Evolutionary conservation across 495 filamentous ascomycete species (phyloP).

Genomic region (Talaromyces thailandensis): DNA sequence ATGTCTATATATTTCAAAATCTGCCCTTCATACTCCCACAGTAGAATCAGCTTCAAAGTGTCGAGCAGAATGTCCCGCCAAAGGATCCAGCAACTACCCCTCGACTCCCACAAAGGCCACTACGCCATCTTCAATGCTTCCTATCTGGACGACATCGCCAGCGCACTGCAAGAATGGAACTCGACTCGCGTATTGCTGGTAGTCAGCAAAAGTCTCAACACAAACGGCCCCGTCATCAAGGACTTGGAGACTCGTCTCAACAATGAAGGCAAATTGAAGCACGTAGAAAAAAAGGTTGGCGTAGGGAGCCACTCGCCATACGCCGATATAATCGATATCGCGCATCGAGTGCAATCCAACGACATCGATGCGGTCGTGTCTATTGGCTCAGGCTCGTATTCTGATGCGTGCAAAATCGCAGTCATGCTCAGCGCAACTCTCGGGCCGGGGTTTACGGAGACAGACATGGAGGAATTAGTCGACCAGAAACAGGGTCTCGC

Average conservation of each 20-base stretch:
- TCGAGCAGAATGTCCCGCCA: neutral
- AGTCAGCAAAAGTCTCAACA: neutral
- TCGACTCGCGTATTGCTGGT: neutral
- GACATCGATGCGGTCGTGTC: neutral
- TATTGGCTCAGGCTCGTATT: neutral
- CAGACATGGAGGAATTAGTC: neutral
- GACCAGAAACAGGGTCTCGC: neutral
- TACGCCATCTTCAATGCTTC: neutral
- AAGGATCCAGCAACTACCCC: neutral
- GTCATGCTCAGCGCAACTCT: constrained; percentile 1
- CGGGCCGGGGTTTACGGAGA: neutral
- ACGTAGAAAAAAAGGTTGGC: neutral
- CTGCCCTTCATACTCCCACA: neutral
- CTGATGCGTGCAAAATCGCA: neutral
- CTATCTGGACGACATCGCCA: neutral
- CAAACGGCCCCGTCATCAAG: neutral
- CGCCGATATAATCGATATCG: no score
- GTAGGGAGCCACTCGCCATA: neutral
- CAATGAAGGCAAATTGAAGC: neutral
- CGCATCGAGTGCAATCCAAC: neutral
- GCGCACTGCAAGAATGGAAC: neutral
- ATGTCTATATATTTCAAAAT: neutral
- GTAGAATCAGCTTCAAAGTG: neutral
- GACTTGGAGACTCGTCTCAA: neutral
- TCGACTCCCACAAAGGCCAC: neutral